A percentile compares a stretch with the other conserved stretches of the same genome.
Evolutionary conservation across 116 monocot species (phyloP).

Genomic region (Zostera marina): DNA sequence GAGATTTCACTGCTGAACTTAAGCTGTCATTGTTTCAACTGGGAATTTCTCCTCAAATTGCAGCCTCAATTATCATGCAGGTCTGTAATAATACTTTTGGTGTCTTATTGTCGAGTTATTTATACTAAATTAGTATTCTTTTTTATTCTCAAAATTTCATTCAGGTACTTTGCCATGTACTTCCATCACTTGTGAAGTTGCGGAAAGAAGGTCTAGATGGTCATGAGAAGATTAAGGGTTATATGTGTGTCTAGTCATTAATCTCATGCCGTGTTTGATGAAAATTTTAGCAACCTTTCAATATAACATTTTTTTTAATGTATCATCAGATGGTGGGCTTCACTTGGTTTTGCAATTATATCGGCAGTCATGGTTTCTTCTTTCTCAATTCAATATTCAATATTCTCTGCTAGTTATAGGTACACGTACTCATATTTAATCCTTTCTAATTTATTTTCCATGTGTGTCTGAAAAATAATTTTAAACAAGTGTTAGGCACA

Average conservation of each 20-base stretch:
- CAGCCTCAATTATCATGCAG: slow-evolving; percentile 96
- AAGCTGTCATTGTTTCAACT: slow-evolving; percentile 96
- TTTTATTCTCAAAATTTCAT: neutral
- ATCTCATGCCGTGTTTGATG: slow-evolving; percentile 51
- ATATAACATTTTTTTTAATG: neutral
- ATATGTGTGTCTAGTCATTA: slow-evolving; percentile 89
- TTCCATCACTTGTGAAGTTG: slow-evolving; percentile 85
- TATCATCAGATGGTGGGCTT: slow-evolving; percentile 82
- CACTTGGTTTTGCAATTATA: slow-evolving; percentile 72
- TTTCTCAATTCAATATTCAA: slow-evolving; percentile 87
- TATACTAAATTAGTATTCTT: neutral
- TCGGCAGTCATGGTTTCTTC: slow-evolving; percentile 66
- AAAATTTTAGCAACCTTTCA: neutral
- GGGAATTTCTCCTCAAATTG: slow-evolving; percentile 94
- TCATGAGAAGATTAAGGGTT: slow-evolving; percentile 97
- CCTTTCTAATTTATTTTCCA: neutral
- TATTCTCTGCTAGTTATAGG: slow-evolving; percentile 79
- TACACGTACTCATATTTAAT: slow-evolving; percentile 7
- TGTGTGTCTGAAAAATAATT: neutral
- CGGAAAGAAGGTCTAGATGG: slow-evolving; percentile 98
- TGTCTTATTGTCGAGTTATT: neutral
- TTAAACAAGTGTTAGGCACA: too few relatives aligned
- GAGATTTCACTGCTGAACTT: slow-evolving; percentile 74
- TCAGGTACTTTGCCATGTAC: slow-evolving; percentile 75
- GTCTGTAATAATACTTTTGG: slow-evolving; percentile 10